Evolutionary conservation across 1,139 yeast species (phyloP), one percentile per base, ranked within the genome.

Genomic region (Scheffersomyces stambukii): DNA sequence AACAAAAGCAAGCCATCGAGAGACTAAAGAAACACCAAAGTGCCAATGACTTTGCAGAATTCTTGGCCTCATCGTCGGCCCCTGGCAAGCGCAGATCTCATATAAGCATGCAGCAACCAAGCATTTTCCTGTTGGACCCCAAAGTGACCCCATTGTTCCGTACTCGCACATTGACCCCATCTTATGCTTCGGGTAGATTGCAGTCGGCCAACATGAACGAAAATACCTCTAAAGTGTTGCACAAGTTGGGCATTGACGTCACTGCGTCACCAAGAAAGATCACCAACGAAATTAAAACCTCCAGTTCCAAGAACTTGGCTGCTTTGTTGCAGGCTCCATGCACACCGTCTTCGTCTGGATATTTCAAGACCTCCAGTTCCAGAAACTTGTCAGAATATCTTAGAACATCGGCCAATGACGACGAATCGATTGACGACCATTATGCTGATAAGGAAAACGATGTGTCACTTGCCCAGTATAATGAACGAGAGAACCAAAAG

Each of bases 281-380:
- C n/a, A 39, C 38, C 21, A 41, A 52, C n/a, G 45, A 43, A 28
- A 45, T 61, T 31, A 64, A 67, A 37, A 64, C 73, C 15, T 63
- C 73, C 5, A 63, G 71, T 28, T 66, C 75, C 1, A 65, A 57
- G 36, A 54, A 63, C 36, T 60, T 71, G 19, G 52, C 72, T 4
- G 48, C 58, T 19, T 54, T 34, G 8, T 60, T 35, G 48, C 18
- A 37, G 22, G n/a, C n/a, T n/a, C n/a, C n/a, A n/a, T n/a, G n/a
- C 15, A 43, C 36, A 26, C 34, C 50, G 6, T 35, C 31, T 23
- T 38, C 53, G 8, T 42, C 43, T 28, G n/a, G n/a, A n/a, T n/a
- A n/a, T n/a, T 43, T 62, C 34, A 64, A 69, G 38, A 64, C 73
- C 16, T 64, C 73, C 4, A 64, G 72, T 29, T 67, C 75, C 3